Percentiles rank a stretch among this genome's conserved stretches.
Evolutionary conservation across 768 basidiomycete species (phyloP).

Genomic region (Astraeus odoratus): DNA sequence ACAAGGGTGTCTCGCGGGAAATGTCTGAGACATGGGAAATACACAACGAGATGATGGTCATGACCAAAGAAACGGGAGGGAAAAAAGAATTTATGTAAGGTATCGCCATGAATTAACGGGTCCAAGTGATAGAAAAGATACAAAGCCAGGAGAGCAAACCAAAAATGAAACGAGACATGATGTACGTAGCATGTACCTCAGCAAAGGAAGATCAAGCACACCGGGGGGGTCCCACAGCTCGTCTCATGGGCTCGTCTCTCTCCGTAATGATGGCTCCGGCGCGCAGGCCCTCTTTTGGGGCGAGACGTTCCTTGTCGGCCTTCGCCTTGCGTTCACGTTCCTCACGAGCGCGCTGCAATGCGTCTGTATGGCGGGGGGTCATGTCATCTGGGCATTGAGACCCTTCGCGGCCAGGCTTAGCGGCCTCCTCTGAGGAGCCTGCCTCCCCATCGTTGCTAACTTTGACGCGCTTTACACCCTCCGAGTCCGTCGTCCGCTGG

Average conservation of each 20-base stretch:
- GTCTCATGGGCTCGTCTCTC: conserved; percentile 23
- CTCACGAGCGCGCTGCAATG: conserved; percentile 13
- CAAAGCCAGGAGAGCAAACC: not conserved
- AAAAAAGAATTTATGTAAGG: not conserved
- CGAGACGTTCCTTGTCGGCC: conserved; percentile 16
- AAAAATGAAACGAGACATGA: not conserved
- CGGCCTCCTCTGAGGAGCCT: too few species aligned
- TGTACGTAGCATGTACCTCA: not conserved
- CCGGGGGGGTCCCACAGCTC: conserved; percentile 24
- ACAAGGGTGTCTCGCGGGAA: not conserved
- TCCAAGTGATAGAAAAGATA: not conserved
- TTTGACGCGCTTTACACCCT: conserved; percentile 13
- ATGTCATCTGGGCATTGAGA: conserved; percentile 4
- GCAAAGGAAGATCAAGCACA: not conserved
- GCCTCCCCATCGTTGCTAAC: conserved; percentile 4
- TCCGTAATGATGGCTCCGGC: conserved; percentile 23
- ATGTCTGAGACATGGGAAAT: not conserved
- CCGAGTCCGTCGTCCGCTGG: conserved; percentile 5
- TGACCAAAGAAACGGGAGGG: not conserved
- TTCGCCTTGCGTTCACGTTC: conserved; percentile 22
- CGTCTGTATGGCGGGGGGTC: conserved; percentile 2
- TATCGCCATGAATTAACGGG: not conserved
- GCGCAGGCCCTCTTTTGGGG: conserved; percentile 21
- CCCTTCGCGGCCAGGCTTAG: conserved; percentile 1
- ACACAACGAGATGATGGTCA: not conserved